Evolutionary conservation across 2,329 filamentous ascomycete species (phyloP).

Genomic region (Fusarium sp.): DNA sequence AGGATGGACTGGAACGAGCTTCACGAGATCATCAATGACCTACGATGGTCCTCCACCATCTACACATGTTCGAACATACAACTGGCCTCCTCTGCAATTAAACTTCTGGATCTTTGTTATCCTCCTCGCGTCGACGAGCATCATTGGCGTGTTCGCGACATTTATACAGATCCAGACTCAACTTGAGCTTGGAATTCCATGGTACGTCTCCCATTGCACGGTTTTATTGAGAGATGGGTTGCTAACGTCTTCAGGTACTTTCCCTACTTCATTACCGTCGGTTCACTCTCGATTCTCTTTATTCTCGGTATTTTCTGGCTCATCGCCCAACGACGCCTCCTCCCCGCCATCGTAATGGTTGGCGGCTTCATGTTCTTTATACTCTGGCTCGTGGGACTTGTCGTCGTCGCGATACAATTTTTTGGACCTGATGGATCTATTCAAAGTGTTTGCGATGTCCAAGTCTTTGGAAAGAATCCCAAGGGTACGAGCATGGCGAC

Average conservation of each 20-base stretch:
- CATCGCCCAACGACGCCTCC: slow-evolving; percentile 67
- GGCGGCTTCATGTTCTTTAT: slow-evolving; percentile 73
- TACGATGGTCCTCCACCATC: slow-evolving; percentile 54
- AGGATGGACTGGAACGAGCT: slow-evolving; percentile 33
- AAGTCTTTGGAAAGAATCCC: slow-evolving; percentile 63
- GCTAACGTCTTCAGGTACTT: slow-evolving; percentile 65
- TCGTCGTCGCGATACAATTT: slow-evolving; percentile 70
- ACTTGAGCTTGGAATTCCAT: slow-evolving; percentile 65
- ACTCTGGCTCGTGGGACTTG: slow-evolving; percentile 73
- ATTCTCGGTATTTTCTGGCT: slow-evolving; percentile 72
- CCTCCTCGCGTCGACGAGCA: slow-evolving; percentile 65
- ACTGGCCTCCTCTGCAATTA: slow-evolving; percentile 74
- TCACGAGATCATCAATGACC: slow-evolving; percentile 53
- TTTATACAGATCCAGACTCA: slow-evolving; percentile 69
- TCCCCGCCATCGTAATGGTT: slow-evolving; percentile 70
- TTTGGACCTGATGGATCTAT: slow-evolving; percentile 69
- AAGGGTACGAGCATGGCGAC: slow-evolving; percentile 63
- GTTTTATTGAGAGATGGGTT: background rate
- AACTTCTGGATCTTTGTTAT: slow-evolving; percentile 76
- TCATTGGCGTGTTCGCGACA: slow-evolving; percentile 69
- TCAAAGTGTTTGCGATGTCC: slow-evolving; percentile 66
- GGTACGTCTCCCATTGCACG: slow-evolving; percentile 56
- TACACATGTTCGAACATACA: slow-evolving; percentile 66
- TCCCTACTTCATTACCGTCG: slow-evolving; percentile 70
- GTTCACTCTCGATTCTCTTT: slow-evolving; percentile 70